phyloP scores from a whole-genome alignment of 2,329 filamentous ascomycete species.

The Plectosphaerella cucumerina region DNA sequence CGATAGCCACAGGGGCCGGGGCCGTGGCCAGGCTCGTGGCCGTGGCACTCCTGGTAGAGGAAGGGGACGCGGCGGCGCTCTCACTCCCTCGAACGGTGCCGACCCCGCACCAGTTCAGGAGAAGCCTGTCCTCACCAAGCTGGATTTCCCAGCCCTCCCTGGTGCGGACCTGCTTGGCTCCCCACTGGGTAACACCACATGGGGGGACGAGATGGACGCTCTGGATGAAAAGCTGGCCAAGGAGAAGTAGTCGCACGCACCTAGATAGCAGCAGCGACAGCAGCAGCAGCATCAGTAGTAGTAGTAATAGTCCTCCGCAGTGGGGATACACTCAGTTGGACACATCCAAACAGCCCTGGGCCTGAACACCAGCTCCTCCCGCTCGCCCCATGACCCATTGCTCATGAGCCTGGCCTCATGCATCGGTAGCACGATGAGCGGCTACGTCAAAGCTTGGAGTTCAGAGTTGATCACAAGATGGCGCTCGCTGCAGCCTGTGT shows the following conservation, averaged over 20 bases:
- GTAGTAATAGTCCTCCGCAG: too few species aligned
- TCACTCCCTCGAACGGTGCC: slow-evolving; percentile 11
- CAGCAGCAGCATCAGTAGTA: too few species aligned
- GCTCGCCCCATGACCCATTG: too few species aligned
- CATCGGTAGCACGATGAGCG: too few species aligned
- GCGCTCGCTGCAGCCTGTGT: too few species aligned
- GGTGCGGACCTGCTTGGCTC: slow-evolving; percentile 21
- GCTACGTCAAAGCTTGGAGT: too few species aligned
- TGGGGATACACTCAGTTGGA: too few species aligned
- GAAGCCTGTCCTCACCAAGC: slow-evolving; percentile 25
- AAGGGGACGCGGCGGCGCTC: slow-evolving; percentile 19
- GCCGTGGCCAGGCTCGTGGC: slow-evolving; percentile 23
- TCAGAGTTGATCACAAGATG: too few species aligned
- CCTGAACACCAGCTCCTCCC: too few species aligned
- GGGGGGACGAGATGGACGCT: slow-evolving; percentile 57
- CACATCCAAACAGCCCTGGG: too few species aligned
- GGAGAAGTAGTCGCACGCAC: slow-evolving; percentile 1
- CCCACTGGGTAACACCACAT: slow-evolving; percentile 38
- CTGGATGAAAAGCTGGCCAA: slow-evolving; percentile 28
- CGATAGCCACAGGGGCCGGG: slow-evolving; percentile 2
- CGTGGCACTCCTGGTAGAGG: slow-evolving; percentile 26
- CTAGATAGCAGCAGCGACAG: too few species aligned
- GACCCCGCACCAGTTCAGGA: slow-evolving; percentile 13
- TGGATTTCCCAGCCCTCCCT: slow-evolving; percentile 38
- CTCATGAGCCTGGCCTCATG: too few species aligned